Percentiles rank a stretch among this genome's conserved stretches.
Evolutionary conservation across 345 rosid species (phyloP).

Genomic region (Citrus unshiu): DNA sequence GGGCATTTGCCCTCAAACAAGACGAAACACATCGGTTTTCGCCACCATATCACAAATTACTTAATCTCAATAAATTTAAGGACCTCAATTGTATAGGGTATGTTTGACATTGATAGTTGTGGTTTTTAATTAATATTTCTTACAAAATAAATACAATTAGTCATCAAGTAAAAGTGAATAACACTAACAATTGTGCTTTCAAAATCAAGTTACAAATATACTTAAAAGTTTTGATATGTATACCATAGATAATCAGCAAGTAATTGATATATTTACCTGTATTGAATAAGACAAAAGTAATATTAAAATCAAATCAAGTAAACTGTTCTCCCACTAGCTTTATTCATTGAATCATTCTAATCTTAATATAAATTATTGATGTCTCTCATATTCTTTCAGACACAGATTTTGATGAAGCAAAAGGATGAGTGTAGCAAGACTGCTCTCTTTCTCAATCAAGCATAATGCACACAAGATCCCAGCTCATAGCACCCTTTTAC

Average conservation of each 20-base stretch:
- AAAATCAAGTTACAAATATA: too few species aligned
- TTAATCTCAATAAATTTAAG: too few species aligned
- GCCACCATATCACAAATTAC: too few species aligned
- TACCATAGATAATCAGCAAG: not conserved
- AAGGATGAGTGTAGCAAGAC: not conserved
- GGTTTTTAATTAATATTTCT: too few species aligned
- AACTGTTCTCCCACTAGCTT: not conserved
- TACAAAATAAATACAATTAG: too few species aligned
- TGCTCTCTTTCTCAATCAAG: not conserved
- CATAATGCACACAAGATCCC: not conserved
- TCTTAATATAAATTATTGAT: not conserved
- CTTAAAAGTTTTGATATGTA: too few species aligned
- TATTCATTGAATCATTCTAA: not conserved
- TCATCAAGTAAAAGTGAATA: too few species aligned
- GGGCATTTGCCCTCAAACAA: conserved; percentile 80
- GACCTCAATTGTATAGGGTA: too few species aligned
- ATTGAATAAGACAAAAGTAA: not conserved
- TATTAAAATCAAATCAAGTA: not conserved
- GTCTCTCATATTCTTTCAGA: not conserved
- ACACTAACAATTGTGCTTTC: too few species aligned
- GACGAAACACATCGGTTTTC: not conserved
- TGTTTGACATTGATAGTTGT: too few species aligned
- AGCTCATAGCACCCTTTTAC: conserved; percentile 8
- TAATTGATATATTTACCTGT: not conserved
- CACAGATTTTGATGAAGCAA: not conserved